These are phyloP conservation scores for Talaromyces verruculosus DNA, from an alignment of 2,329 filamentous ascomycete genomes.

Conservation along the genomic window DNA sequence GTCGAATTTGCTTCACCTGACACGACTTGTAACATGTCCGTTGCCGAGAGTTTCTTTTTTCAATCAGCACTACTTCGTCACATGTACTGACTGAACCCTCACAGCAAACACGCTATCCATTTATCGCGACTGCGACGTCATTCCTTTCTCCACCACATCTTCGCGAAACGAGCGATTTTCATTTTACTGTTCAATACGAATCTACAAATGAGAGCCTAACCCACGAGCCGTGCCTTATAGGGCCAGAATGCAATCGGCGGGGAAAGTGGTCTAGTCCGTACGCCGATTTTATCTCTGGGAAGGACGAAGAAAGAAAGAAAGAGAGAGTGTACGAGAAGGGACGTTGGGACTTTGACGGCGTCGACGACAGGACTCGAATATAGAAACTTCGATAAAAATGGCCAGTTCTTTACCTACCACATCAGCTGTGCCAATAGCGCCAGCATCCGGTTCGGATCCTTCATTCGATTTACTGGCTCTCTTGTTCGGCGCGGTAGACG, in stretches of 20 bases:
- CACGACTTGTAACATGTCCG: not conserved
- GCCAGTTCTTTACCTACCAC: not conserved
- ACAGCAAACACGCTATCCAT: not conserved
- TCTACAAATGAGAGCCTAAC: not conserved
- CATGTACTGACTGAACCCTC: not conserved
- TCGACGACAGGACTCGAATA: not conserved
- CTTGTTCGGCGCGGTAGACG: constrained; percentile 21
- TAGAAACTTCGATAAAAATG: not conserved
- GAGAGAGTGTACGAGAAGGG: not conserved
- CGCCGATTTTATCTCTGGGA: not conserved
- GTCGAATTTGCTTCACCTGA: not conserved
- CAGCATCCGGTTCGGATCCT: constrained; percentile 11
- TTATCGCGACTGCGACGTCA: constrained; percentile 7
- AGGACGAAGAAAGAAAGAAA: not conserved
- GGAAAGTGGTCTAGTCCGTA: constrained; percentile 7
- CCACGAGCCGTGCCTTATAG: not conserved
- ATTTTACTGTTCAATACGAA: not conserved
- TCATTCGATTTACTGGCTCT: constrained; percentile 24
- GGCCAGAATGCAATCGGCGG: constrained; percentile 14
- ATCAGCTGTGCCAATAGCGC: not conserved
- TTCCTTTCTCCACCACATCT: not conserved
- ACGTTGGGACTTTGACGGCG: not conserved
- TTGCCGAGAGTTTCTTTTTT: not conserved
- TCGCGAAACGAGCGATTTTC: not conserved
- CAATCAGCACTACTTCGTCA: too few species aligned